Conservation (phyloP, 2,329 filamentous ascomycete species). For the Penicillium brevicompactum region DNA sequence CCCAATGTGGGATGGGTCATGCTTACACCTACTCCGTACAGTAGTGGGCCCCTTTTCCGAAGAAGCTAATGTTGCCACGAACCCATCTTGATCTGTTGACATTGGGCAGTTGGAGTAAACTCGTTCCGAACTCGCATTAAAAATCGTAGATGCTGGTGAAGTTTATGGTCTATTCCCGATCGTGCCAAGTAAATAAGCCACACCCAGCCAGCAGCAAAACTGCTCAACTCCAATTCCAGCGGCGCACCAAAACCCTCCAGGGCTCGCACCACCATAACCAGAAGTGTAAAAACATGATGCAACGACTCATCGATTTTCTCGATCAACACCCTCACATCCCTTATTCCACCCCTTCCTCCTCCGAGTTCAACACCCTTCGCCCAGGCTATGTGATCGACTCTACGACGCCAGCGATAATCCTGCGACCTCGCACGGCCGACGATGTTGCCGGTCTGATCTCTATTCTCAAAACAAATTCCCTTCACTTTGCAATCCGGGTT, state of each 20-base stretch:
- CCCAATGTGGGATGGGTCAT: neutral
- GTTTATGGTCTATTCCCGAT: too few relatives aligned
- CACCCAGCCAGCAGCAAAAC: too few relatives aligned
- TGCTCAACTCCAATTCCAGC: neutral
- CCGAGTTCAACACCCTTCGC: slow-evolving; percentile 11
- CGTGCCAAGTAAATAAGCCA: too few relatives aligned
- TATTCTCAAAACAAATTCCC: slow-evolving; percentile 14
- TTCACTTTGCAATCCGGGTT: slow-evolving; percentile 33
- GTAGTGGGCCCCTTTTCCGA: neutral
- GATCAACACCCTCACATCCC: slow-evolving; percentile 14
- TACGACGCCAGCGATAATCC: slow-evolving; percentile 20
- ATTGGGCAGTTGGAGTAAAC: too few relatives aligned
- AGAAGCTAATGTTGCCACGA: neutral
- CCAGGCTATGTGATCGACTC: slow-evolving; percentile 13
- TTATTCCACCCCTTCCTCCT: slow-evolving; percentile 9
- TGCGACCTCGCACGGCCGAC: slow-evolving; percentile 27
- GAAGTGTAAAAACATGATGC: neutral
- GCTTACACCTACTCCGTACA: neutral
- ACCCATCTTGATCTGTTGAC: neutral
- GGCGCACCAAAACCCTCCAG: neutral
- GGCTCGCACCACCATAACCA: neutral
- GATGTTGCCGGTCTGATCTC: slow-evolving; percentile 28
- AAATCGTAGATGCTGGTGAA: neutral
- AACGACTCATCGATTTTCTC: slow-evolving; percentile 14
- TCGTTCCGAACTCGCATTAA: neutral